These are phyloP conservation scores for Alternaria brassicicola DNA, from an alignment of 2,329 filamentous ascomycete genomes.

Conservation along the genomic window DNA sequence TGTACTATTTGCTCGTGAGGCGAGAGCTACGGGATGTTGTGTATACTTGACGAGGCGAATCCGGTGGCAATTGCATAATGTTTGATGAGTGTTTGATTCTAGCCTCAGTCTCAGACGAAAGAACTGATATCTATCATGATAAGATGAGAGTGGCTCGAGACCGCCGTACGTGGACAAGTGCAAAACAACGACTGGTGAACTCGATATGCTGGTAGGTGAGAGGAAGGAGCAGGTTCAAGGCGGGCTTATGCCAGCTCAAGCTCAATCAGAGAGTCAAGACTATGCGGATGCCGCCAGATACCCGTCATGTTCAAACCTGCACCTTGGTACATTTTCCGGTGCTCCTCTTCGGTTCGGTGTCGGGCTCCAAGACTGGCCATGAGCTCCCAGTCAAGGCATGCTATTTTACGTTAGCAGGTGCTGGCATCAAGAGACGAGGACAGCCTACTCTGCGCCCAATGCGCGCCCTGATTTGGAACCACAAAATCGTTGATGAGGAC, in stretches of 20 bases:
- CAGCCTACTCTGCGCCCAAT: conserved; percentile 34
- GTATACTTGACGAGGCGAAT: too few species aligned
- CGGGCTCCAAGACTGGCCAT: conserved; percentile 30
- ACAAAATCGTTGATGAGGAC: conserved; percentile 37
- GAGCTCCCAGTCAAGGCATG: conserved; percentile 35
- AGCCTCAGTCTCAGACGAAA: not conserved
- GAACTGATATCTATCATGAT: not conserved
- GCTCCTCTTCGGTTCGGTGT: conserved; percentile 32
- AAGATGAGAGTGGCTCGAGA: too few species aligned
- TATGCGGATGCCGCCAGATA: conserved; percentile 28
- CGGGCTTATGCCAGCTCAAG: conserved; percentile 24
- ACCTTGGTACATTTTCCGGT: conserved; percentile 26
- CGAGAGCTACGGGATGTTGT: not conserved
- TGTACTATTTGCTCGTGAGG: not conserved
- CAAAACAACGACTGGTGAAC: not conserved
- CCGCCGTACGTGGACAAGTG: not conserved
- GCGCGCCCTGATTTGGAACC: conserved; percentile 30
- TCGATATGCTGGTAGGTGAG: not conserved
- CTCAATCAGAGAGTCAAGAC: conserved; percentile 33
- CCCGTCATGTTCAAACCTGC: conserved; percentile 25
- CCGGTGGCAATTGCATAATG: too few species aligned
- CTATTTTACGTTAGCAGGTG: conserved; percentile 3
- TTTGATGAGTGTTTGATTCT: not conserved
- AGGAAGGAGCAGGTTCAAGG: not conserved
- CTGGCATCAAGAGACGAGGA: not conserved